phyloP scores from a whole-genome alignment of 2,329 filamentous ascomycete genomes.

The Aspergillus ibericus region DNA sequence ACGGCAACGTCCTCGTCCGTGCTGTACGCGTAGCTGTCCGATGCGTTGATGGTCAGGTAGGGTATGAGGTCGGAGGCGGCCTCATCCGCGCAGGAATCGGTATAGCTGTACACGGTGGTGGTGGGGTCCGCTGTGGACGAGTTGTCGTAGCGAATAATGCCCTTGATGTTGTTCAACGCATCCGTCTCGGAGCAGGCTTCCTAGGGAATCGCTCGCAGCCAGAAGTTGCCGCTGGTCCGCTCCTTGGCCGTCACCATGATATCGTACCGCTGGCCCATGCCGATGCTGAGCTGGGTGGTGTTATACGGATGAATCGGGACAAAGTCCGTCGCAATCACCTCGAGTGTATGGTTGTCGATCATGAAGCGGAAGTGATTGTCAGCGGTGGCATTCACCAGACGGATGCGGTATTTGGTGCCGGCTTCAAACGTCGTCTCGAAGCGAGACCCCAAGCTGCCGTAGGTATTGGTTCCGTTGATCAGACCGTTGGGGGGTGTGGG shows the following conservation, averaged over 20 bases:
- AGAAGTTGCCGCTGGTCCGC: slow-evolving; percentile 40
- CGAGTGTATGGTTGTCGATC: slow-evolving; percentile 63
- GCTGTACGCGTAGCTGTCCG: neutral
- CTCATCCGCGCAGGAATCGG: slow-evolving; percentile 26
- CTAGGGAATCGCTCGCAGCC: slow-evolving; percentile 35
- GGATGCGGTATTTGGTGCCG: neutral
- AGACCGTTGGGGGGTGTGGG: neutral
- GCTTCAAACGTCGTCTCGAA: neutral
- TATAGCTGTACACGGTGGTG: slow-evolving; percentile 21
- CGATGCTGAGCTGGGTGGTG: slow-evolving; percentile 56
- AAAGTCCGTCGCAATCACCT: slow-evolving; percentile 65
- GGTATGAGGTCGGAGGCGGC: slow-evolving; percentile 25
- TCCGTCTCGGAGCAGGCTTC: slow-evolving; percentile 22
- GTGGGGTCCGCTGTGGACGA: slow-evolving; percentile 22
- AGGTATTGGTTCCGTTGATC: neutral
- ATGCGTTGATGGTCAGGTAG: slow-evolving; percentile 21
- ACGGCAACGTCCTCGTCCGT: neutral
- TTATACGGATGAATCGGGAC: slow-evolving; percentile 61
- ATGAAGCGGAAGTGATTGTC: slow-evolving; percentile 17
- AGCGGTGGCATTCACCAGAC: neutral
- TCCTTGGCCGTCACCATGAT: slow-evolving; percentile 48
- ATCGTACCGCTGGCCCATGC: slow-evolving; percentile 41
- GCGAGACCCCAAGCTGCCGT: neutral
- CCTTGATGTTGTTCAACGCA: slow-evolving; percentile 21
- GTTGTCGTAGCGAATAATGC: slow-evolving; percentile 26